These are phyloP conservation scores for Paradendryphiella salina DNA, from an alignment of 2,329 filamentous ascomycete genomes.

Conservation along the genomic window DNA sequence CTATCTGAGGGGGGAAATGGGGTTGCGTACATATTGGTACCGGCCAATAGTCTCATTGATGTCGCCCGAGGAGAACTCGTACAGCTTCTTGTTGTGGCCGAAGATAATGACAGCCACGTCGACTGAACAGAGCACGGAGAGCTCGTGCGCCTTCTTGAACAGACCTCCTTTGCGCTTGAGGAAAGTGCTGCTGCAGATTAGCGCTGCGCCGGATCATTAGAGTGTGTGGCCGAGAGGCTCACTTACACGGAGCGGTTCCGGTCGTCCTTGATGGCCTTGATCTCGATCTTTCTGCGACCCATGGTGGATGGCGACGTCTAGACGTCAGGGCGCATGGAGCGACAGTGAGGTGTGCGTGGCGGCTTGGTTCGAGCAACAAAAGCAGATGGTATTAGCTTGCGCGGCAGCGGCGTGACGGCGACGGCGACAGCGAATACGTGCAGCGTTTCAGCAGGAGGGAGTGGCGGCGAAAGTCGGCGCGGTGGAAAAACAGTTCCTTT, in stretches of 20 bases:
- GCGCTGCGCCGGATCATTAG: conserved; percentile 19
- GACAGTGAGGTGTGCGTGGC: conserved; percentile 14
- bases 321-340: conserved; percentile 38
- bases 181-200: conserved; percentile 71
- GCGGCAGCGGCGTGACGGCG: conserved; percentile 25
- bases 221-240: conserved; percentile 2
- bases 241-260: conserved; percentile 94
- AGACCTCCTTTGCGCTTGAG: conserved; percentile 97
- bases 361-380: conserved; percentile 24
- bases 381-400: conserved; percentile 28
- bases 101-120: conserved; percentile 99
- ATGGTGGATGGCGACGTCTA: conserved; percentile 55
- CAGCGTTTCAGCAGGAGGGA: conserved; percentile 32
- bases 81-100: conserved; percentile 97
- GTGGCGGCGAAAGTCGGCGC: conserved; percentile 30
- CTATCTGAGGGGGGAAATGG: neutral
- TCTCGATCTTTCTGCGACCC: conserved; percentile 99
- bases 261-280: conserved; percentile 99
- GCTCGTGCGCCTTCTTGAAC: conserved; percentile 99
- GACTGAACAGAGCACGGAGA: conserved; percentile 96
- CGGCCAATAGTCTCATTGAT: conserved; percentile 87
- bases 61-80: conserved; percentile 93
- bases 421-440: conserved; percentile 16
- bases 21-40: conserved; percentile 80
- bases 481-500: conserved; percentile 13